phyloP scores from a whole-genome alignment of 441 rosid genomes.

The Heliophila coronopifolia region DNA sequence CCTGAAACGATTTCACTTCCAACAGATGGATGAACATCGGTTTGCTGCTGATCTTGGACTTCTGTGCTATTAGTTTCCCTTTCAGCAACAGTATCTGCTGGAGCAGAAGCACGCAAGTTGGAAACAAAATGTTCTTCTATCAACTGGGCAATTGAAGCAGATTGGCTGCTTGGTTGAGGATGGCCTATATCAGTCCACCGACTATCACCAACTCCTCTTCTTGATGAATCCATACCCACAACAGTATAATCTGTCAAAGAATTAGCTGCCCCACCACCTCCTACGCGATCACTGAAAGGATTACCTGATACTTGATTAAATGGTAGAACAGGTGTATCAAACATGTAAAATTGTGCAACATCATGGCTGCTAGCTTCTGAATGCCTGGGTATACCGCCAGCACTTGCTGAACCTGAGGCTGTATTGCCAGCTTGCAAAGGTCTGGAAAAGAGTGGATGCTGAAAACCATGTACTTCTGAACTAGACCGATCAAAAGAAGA shows the following conservation, averaged over 20 bases:
- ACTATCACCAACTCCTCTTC: constrained; percentile 82
- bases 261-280: constrained; percentile 64
- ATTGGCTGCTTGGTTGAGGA: constrained; percentile 78
- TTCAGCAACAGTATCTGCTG: constrained; percentile 44
- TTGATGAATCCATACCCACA: constrained; percentile 66
- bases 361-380: constrained; percentile 78
- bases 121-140: constrained; percentile 81
- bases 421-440: constrained; percentile 71
- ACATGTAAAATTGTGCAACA: constrained; percentile 83
- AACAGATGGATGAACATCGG: constrained; percentile 39
- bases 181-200: constrained; percentile 98
- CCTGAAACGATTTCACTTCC: constrained; percentile 41
- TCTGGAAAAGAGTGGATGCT: constrained; percentile 85
- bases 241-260: constrained; percentile 78
- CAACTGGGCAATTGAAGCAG: constrained; percentile 81
- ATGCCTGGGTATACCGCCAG: constrained; percentile 69
- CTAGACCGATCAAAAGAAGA: constrained; percentile 70
- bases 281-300: constrained; percentile 68
- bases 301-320: constrained; percentile 60
- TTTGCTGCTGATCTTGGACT: constrained; percentile 52
- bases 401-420: constrained; percentile 57
- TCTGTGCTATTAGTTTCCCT: constrained; percentile 58
- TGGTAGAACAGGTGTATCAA: constrained; percentile 87
- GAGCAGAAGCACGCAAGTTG: constrained; percentile 48
- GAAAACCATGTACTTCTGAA: constrained; percentile 78